Evolutionary conservation across 2,329 filamentous ascomycete genomes (phyloP).

Genomic region (Exserohilum turcica): DNA sequence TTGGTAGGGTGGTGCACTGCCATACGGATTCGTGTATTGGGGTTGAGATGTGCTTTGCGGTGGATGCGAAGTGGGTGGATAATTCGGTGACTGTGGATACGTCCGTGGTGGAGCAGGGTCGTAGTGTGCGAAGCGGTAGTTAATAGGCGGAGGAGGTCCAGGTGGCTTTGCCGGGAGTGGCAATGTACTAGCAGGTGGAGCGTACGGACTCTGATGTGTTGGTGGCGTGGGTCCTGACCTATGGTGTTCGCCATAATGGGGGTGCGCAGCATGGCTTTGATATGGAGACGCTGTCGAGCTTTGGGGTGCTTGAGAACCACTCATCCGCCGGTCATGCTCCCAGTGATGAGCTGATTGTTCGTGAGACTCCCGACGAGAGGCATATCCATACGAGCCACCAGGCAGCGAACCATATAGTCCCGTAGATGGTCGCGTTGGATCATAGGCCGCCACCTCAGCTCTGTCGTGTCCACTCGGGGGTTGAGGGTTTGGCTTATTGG

Average conservation of each 20-base stretch:
- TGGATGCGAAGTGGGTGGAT: constrained; percentile 26
- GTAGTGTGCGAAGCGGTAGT: constrained; percentile 46
- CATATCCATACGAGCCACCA: constrained; percentile 21
- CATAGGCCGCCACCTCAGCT: constrained; percentile 26
- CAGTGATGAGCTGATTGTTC: constrained; percentile 32
- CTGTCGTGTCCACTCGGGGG: constrained; percentile 22
- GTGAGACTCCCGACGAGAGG: constrained; percentile 32
- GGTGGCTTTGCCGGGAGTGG: constrained; percentile 40
- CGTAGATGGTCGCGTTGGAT: constrained; percentile 32
- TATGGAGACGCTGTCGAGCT: constrained; percentile 31
- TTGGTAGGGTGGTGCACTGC: constrained; percentile 27
- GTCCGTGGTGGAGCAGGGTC: constrained; percentile 38
- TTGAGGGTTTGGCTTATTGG: not conserved
- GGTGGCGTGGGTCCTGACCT: constrained; percentile 25
- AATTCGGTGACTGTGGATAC: constrained; percentile 31
- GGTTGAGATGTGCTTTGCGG: constrained; percentile 24
- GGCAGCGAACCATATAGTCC: constrained; percentile 31
- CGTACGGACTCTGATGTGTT: constrained; percentile 42
- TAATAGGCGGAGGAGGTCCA: constrained; percentile 36
- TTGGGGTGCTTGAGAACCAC: constrained; percentile 35
- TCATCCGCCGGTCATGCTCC: constrained; percentile 36
- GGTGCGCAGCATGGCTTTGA: constrained; percentile 31
- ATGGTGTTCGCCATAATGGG: constrained; percentile 29
- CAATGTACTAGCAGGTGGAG: constrained; percentile 26
- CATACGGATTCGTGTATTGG: constrained; percentile 56